These are phyloP conservation scores for Aspergillus intermedius DNA, from an alignment of 2,329 filamentous ascomycete genomes.

Conservation along the genomic window DNA sequence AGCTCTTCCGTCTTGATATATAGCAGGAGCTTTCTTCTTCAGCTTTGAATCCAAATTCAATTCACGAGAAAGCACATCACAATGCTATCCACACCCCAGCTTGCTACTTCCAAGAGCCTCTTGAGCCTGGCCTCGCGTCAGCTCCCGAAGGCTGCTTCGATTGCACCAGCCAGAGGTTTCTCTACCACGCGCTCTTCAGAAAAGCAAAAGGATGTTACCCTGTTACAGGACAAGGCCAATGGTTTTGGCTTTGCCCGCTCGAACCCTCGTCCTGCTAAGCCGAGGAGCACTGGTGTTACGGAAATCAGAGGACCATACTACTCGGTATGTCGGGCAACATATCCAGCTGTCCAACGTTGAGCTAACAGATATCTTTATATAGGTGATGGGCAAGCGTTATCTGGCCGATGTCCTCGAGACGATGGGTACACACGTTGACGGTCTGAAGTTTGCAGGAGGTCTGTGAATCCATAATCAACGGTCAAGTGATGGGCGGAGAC, in stretches of 20 bases:
- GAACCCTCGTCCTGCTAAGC: constrained; percentile 45
- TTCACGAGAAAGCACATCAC: not conserved
- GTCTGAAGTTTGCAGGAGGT: constrained; percentile 50
- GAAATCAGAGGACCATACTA: constrained; percentile 54
- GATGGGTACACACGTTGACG: constrained; percentile 50
- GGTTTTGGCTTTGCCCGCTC: constrained; percentile 48
- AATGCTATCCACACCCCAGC: constrained; percentile 8
- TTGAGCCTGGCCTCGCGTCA: constrained; percentile 4
- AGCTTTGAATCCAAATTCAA: not conserved
- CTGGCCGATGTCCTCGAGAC: constrained; percentile 50
- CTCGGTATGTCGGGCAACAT: constrained; percentile 28
- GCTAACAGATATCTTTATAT: not conserved
- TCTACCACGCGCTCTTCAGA: constrained; percentile 11
- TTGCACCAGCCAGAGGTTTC: constrained; percentile 9
- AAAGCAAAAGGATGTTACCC: constrained; percentile 16
- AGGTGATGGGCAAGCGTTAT: constrained; percentile 48
- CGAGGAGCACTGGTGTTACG: constrained; percentile 45
- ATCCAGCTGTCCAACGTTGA: not conserved
- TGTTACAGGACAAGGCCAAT: constrained; percentile 46
- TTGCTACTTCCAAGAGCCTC: constrained; percentile 5
- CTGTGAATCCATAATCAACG: not conserved
- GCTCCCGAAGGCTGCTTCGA: constrained; percentile 5
- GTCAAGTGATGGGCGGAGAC: not conserved
- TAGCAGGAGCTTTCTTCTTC: not conserved
- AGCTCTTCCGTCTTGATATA: no score